Base-by-base conservation (phyloP, 2,329 filamentous ascomycete genomes). In the Tolypocladium tropicale region DNA sequence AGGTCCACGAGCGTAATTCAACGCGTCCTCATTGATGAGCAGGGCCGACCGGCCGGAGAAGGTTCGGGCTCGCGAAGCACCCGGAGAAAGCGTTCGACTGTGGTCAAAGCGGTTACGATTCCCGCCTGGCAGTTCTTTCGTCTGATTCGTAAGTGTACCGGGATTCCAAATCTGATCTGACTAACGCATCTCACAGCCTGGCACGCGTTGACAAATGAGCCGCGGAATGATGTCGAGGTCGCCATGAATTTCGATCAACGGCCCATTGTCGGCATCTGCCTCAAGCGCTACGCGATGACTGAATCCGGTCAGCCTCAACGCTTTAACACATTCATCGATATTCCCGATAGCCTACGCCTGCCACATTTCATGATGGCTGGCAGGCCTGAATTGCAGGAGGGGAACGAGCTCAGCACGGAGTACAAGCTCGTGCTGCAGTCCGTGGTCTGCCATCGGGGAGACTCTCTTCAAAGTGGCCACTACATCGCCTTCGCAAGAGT, bases 51-150 rank as follows among this genome's bases (percentile, higher is more conserved):
- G 4, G 66, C 72, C 5, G 72, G 74, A 41, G 68, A 72, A 16
- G 65, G 68, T 18, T 74, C 68, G 16, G 65, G 78, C 33, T 67
- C 76, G 43, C 72, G 75, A 59, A 74, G 68, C 68, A 72, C 62
- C 70, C 75, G 64, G 69, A 68, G 62, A 67, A 78, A 67, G 70
- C 76, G 62, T 11, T 80, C 79, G 14, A 77, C 74, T 2, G 76
- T 78, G 56, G 77, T 74, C 62, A 96, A 93, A 66, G 92, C 95
- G 64, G 88, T 97, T 16, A 86, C 93, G 57, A 96, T 97, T 76
- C 93, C 93, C 39, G 94, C 94, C 2, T 97, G 92, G 91, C 93
- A 96, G 65, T 96, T 97, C 67, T 97, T 96, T 73, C 90, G 89
- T 65, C 76, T 97, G 30, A 90, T 96, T 64, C 92, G 88, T 91